These are phyloP conservation scores for Dactylorhiza incarnata DNA, from an alignment of 106 monocot genomes.

Conservation along the genomic window DNA sequence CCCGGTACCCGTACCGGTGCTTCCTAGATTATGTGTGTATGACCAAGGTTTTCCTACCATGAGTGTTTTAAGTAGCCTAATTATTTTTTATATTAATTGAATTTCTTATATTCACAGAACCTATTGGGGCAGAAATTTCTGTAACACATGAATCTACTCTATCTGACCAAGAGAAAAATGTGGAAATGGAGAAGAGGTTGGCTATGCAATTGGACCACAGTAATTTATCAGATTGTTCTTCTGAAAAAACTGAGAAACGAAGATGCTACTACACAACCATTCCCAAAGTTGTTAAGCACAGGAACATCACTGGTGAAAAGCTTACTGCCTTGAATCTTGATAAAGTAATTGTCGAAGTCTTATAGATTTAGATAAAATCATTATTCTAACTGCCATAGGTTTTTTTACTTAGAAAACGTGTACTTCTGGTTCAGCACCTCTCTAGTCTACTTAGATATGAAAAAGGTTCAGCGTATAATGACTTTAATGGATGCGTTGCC, in stretches of 20 bases:
- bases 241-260: slow-evolving; percentile 23
- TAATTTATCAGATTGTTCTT: slow-evolving; percentile 29
- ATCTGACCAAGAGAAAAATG: slow-evolving; percentile 32
- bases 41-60: background rate
- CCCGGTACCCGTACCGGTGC: no score
- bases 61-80: background rate
- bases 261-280: slow-evolving; percentile 72
- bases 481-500: background rate
- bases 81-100: background rate
- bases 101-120: slow-evolving; percentile 46
- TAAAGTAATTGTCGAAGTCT: slow-evolving; percentile 46
- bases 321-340: slow-evolving; percentile 88
- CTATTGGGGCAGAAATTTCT: slow-evolving; percentile 69
- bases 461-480: background rate
- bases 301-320: slow-evolving; percentile 43
- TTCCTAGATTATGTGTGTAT: no score
- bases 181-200: slow-evolving; percentile 39
- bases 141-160: slow-evolving; percentile 54
- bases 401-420: background rate
- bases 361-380: background rate
- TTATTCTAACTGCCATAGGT: background rate
- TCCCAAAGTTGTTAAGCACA: slow-evolving; percentile 61
- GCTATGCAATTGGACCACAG: slow-evolving; percentile 42
- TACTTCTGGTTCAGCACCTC: background rate
- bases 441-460: background rate